A percentile compares a stretch with the other conserved stretches of the same genome.
Evolutionary conservation across 139 green algal genomes (phyloP).

Genomic region (Chlamydomonas eustigma): DNA sequence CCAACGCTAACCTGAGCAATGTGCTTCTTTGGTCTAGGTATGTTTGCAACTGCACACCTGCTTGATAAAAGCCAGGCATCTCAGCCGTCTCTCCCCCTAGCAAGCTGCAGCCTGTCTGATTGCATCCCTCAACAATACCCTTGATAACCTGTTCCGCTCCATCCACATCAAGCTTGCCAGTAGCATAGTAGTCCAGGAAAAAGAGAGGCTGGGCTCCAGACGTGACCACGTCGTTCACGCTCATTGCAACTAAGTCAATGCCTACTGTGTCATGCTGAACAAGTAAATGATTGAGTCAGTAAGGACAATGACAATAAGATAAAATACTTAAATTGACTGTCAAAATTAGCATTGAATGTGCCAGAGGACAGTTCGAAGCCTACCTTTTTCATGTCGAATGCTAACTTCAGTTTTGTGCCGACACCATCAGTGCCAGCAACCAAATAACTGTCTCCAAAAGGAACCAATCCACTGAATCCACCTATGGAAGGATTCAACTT

Average conservation of each 20-base stretch:
- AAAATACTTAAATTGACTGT: background rate
- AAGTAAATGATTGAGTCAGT: background rate
- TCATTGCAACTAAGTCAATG: slow-evolving; percentile 97
- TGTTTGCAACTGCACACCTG: no score
- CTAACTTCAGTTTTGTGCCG: slow-evolving; percentile 97
- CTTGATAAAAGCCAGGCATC: slow-evolving; percentile 97
- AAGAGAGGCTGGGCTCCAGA: slow-evolving; percentile 93
- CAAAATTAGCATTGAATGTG: slow-evolving; percentile 61
- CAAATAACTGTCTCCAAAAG: slow-evolving; percentile 94
- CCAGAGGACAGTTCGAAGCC: slow-evolving; percentile 58
- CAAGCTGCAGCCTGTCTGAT: slow-evolving; percentile 79
- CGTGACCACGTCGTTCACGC: slow-evolving; percentile 96
- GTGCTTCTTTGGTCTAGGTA: no score
- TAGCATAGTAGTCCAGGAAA: slow-evolving; percentile 98
- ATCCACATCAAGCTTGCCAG: slow-evolving; percentile 89
- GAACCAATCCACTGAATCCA: slow-evolving; percentile 92
- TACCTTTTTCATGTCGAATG: slow-evolving; percentile 87
- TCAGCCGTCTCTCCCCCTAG: slow-evolving; percentile 96
- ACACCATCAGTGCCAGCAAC: slow-evolving; percentile 96
- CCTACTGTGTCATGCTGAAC: slow-evolving; percentile 37
- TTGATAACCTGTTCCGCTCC: slow-evolving; percentile 80
- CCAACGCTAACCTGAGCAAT: no score
- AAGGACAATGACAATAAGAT: background rate
- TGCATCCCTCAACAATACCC: slow-evolving; percentile 95
- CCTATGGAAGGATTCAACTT: slow-evolving; percentile 91